These are phyloP conservation scores for Globisporangium canariense DNA, from an alignment of 352 stramenopile genomes.

Conservation along the genomic window DNA sequence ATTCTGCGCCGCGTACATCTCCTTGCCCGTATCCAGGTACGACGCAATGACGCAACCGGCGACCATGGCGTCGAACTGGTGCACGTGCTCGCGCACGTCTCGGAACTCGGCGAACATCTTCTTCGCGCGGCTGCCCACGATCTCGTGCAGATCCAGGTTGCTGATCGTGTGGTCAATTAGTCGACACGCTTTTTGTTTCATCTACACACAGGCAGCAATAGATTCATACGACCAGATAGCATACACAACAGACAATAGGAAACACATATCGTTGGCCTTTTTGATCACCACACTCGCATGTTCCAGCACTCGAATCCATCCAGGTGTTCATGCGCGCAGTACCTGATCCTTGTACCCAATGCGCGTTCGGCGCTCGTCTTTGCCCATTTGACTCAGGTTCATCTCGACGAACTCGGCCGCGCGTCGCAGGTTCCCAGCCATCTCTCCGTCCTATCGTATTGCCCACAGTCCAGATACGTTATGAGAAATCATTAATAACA, in stretches of 20 bases:
- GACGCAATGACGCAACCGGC: slow-evolving; percentile 85
- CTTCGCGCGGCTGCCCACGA: slow-evolving; percentile 92
- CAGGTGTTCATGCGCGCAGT: slow-evolving; percentile 17
- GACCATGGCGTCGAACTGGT: slow-evolving; percentile 93
- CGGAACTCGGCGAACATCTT: slow-evolving; percentile 97
- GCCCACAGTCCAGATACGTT: background rate
- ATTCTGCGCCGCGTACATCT: slow-evolving; percentile 85
- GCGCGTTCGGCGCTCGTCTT: slow-evolving; percentile 93
- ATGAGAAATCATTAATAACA: background rate
- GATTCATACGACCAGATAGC: slow-evolving; percentile 9
- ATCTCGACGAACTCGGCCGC: slow-evolving; percentile 93
- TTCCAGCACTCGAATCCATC: background rate
- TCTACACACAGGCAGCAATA: slow-evolving; percentile 83
- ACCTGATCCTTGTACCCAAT: slow-evolving; percentile 97
- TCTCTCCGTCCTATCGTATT: slow-evolving; percentile 67
- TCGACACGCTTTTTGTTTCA: slow-evolving; percentile 90
- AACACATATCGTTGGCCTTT: slow-evolving; percentile 13
- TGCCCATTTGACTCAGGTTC: slow-evolving; percentile 96
- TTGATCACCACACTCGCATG: slow-evolving; percentile 12
- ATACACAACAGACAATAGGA: slow-evolving; percentile 14
- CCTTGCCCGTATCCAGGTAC: slow-evolving; percentile 84
- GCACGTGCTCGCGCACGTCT: slow-evolving; percentile 93
- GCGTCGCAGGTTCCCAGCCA: slow-evolving; percentile 78
- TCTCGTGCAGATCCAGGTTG: slow-evolving; percentile 94
- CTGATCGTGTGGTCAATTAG: slow-evolving; percentile 92